Base-by-base conservation (phyloP, 257 asterid genomes). In the Ajuga chamaepitys region DNA sequence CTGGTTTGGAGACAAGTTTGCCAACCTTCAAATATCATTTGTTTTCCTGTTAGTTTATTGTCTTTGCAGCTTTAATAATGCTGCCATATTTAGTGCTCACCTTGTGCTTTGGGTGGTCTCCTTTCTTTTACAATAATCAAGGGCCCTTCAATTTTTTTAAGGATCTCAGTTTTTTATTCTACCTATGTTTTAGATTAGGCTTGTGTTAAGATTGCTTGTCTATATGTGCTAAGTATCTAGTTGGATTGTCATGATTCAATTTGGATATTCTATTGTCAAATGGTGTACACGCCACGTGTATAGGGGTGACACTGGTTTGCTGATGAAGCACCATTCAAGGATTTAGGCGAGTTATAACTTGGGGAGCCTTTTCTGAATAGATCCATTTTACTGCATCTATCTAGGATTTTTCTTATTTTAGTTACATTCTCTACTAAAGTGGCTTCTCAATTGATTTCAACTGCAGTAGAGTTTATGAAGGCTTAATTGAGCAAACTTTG, bases 1-100 rank as follows among this genome's bases (percentile, higher is more conserved):
- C 74, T 41, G 56, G 58, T 54, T 32, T 4, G 67, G 76, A 44
- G 81, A 78, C 83, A 77, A 53, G 22, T 38, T 50, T 68, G 64
- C 66, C 77, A 53, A 72, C 61, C 56, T 63, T 76, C 20, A 62
- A 51, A 70, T 35, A 18, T 57, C 51, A 32, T 3, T 52, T 76
- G 74, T 66, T 67, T 60, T 70, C 32, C 13, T 71, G 72, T 68
- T 79, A 30, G 40, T 68, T 60, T 44, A 67, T 61, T 78, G 71
- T 51, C 69, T 51, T 66, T 70, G 34, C 46, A 22, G 37, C 70
- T 46, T 66, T 70, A 78, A 70, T 73, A 66, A 61, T 60, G 14
- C 56, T 24, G 9, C 40, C 69, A 67, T 30, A 58, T 51, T 64
- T 37, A 71, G 65, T 51, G 1, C 9, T 8, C 59, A 42, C 67